Evolutionary conservation across 2,329 filamentous ascomycete genomes (phyloP), one percentile per base, ranked within the genome.

Genomic region (Chaetomium sp.): DNA sequence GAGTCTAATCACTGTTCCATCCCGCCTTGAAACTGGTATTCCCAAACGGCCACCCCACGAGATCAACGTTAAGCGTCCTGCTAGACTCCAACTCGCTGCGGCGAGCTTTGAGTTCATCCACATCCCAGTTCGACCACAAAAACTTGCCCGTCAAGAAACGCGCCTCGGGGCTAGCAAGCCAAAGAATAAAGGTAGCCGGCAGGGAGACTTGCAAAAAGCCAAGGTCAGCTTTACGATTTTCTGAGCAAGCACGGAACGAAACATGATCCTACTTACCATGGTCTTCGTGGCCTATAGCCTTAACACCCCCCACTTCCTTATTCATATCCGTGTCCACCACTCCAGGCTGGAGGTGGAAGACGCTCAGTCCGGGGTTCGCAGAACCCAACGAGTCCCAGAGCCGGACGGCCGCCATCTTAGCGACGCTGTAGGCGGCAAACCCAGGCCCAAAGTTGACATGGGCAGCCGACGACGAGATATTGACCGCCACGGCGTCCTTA

Each of bases 311-410:
- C 12, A 21, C 29, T 49, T 60, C 47, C 21, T 23, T 27, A 13
- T 60, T 60, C 57, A 66, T 0, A 66, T 45, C 63, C 2, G 62
- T 65, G 10, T 61, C 65, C 19, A 57, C 59, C 5, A 65, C 35
- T 6, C 65, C 60, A 3, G 62, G 57, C 19, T 75, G 74, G 2
- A 70, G 68, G 19, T 73, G 69, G 0, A 75, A 16, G 0, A 72
- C 64, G 49, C 75, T 71, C 10, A 77, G 64, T 0, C 47, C 31
- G 19, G 62, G 58, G 55, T 64, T 56, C 25, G 47, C 54, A 35
- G 67, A 16, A 0, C 68, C 68, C 0, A 75, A 13, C 7, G 72
- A 60, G 45, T 76, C 74, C 16, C 51, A 59, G 9, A 71, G 25
- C 21, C 72, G 69, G 0, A 75, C 62, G 5, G 57, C 60, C 8